phyloP scores from a whole-genome alignment of 345 rosid genomes.

The Dipteronia sinensis region DNA sequence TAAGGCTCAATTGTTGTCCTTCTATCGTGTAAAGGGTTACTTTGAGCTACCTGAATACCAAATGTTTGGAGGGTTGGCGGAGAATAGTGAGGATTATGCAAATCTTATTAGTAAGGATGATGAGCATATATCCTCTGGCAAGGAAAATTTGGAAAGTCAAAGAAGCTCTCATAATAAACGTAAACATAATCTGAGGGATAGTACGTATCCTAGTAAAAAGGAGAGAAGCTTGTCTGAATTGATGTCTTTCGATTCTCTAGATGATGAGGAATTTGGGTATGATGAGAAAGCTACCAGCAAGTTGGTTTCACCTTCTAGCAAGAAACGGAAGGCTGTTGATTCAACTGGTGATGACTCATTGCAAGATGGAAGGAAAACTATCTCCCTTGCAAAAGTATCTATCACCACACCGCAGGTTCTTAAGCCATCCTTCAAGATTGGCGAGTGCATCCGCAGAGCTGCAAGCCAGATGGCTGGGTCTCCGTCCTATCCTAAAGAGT shows the following conservation, averaged over 20 bases:
- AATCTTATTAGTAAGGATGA: conserved; percentile 24
- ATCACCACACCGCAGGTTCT: conserved; percentile 30
- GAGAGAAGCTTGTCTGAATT: conserved; percentile 55
- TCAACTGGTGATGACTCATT: conserved; percentile 45
- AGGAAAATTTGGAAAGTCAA: conserved; percentile 26
- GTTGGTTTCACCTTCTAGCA: conserved; percentile 44
- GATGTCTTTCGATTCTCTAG: conserved; percentile 50
- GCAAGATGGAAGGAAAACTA: conserved; percentile 59
- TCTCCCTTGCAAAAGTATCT: conserved; percentile 67
- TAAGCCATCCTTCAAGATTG: conserved; percentile 86
- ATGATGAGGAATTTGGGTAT: conserved; percentile 42
- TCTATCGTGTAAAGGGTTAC: conserved; percentile 56
- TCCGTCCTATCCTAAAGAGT: conserved; percentile 58
- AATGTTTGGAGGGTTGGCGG: conserved; percentile 37
- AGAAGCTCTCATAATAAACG: conserved; percentile 49
- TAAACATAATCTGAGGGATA: conserved; percentile 70
- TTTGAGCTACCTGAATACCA: conserved; percentile 50
- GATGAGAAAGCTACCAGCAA: conserved; percentile 41
- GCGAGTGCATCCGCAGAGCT: conserved; percentile 87
- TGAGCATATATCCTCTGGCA: conserved; percentile 25
- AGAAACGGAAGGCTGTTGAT: conserved; percentile 59
- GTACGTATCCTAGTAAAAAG: conserved; percentile 44
- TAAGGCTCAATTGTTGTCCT: conserved; percentile 57
- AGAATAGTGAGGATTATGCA: conserved; percentile 28
- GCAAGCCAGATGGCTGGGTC: conserved; percentile 93